A percentile compares a stretch with the other conserved stretches of the same genome.
phyloP scores from a whole-genome alignment of 1,284 basidiomycete species.

The Ustilago lituana region DNA sequence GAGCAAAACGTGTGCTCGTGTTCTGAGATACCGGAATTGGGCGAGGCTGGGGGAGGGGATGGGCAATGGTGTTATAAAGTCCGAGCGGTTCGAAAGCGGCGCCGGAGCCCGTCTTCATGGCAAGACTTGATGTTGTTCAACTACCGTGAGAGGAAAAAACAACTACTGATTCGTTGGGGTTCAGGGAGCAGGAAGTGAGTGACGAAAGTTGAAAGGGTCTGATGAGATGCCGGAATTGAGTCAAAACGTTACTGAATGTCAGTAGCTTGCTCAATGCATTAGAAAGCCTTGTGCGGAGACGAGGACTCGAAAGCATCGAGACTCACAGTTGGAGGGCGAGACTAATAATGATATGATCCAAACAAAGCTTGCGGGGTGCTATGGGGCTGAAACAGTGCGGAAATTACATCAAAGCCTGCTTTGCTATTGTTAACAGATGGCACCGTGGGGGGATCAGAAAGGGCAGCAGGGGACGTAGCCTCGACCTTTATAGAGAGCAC shows the following conservation, averaged over 20 bases:
- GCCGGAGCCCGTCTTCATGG: background rate
- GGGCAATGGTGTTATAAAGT: background rate
- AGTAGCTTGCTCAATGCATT: background rate
- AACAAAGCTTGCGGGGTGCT: constrained; percentile 24
- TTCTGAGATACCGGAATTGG: background rate
- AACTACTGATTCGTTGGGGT: too few relatives aligned
- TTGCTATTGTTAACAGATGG: too few relatives aligned
- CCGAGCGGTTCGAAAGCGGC: background rate
- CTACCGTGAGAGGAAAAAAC: background rate
- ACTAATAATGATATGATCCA: constrained; percentile 10
- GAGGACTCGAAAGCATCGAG: background rate
- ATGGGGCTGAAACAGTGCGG: background rate
- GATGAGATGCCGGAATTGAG: too few relatives aligned
- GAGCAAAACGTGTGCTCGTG: background rate
- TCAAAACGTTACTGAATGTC: too few relatives aligned
- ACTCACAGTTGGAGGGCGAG: constrained; percentile 10
- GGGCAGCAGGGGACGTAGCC: background rate
- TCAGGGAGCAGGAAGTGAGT: too few relatives aligned
- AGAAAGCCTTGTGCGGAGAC: background rate
- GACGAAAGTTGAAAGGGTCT: too few relatives aligned
- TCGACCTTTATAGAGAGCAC: background rate
- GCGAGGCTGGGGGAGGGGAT: background rate
- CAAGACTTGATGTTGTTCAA: background rate
- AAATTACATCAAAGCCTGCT: background rate
- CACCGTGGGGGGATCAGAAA: constrained; percentile 1